These are phyloP conservation scores for Dioscorea zingiberensis DNA, from an alignment of 106 monocot genomes.

Conservation along the genomic window DNA sequence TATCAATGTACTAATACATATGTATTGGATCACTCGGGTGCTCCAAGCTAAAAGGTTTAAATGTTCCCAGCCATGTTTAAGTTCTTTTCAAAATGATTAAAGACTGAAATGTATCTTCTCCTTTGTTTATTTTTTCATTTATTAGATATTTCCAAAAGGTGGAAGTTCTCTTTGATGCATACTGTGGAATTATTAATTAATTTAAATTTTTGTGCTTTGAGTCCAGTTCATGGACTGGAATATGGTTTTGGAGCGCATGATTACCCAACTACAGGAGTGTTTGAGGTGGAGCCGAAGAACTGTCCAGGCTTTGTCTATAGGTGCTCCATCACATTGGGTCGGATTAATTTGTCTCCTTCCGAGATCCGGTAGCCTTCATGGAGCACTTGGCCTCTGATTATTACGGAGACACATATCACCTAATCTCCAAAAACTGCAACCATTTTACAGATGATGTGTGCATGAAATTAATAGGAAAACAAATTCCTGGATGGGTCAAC, in stretches of 20 bases:
- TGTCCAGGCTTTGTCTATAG: slow-evolving; percentile 66
- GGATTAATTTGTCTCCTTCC: slow-evolving; percentile 31
- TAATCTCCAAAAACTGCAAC: slow-evolving; percentile 93
- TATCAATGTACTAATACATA: too few species aligned
- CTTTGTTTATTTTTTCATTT: too few species aligned
- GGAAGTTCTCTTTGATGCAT: too few species aligned
- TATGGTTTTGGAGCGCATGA: slow-evolving; percentile 75
- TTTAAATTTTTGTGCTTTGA: not conserved
- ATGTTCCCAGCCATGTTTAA: too few species aligned
- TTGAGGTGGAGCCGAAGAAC: slow-evolving; percentile 65
- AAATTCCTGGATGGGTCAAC: slow-evolving; percentile 87
- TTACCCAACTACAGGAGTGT: slow-evolving; percentile 57
- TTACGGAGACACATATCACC: slow-evolving; percentile 88
- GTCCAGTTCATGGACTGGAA: slow-evolving; percentile 52
- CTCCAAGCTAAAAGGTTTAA: too few species aligned
- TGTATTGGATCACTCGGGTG: too few species aligned
- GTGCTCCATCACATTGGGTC: slow-evolving; percentile 66
- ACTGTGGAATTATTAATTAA: too few species aligned
- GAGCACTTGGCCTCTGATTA: slow-evolving; percentile 68
- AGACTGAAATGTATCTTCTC: too few species aligned
- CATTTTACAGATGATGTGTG: slow-evolving; percentile 88
- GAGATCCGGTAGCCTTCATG: slow-evolving; percentile 58
- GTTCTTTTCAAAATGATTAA: too few species aligned
- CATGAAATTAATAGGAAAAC: slow-evolving; percentile 51
- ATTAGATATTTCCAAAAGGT: too few species aligned